Evolutionary conservation across 2,329 filamentous ascomycete genomes (phyloP).

Genomic region (Fusarium kyushuense): DNA sequence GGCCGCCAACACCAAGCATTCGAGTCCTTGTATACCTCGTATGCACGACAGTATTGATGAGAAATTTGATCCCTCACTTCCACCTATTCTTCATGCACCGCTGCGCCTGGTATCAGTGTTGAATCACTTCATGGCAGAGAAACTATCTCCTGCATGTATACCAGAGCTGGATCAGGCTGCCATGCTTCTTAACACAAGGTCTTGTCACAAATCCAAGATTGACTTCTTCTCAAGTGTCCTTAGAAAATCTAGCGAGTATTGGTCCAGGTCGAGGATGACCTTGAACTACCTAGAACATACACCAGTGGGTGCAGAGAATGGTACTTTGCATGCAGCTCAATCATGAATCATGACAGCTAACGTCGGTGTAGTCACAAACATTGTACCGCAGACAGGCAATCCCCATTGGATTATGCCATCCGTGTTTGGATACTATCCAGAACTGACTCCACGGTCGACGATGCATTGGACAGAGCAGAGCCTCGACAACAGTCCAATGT

Average conservation of each 20-base stretch:
- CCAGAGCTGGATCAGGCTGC: slow-evolving; percentile 30
- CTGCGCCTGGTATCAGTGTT: slow-evolving; percentile 38
- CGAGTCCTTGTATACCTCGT: slow-evolving; percentile 7
- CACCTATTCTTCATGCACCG: slow-evolving; percentile 32
- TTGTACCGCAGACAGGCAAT: not conserved
- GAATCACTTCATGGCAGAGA: slow-evolving; percentile 32
- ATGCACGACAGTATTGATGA: not conserved
- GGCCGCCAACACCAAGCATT: not conserved
- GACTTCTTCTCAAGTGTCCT: slow-evolving; percentile 28
- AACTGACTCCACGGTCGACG: not conserved
- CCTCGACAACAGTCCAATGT: not conserved
- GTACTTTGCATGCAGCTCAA: not conserved
- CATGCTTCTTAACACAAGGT: slow-evolving; percentile 12
- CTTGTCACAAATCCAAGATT: slow-evolving; percentile 20
- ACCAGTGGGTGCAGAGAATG: not conserved
- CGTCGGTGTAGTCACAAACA: not conserved
- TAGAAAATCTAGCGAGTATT: slow-evolving; percentile 37
- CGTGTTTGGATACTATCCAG: not conserved
- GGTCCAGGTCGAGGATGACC: slow-evolving; percentile 28
- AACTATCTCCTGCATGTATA: slow-evolving; percentile 43
- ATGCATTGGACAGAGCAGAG: slow-evolving; percentile 4
- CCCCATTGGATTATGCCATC: not conserved
- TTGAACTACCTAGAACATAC: slow-evolving; percentile 17
- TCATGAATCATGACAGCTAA: not conserved
- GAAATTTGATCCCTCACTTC: slow-evolving; percentile 3